These are phyloP conservation scores for Ulmus americana DNA, from an alignment of 331 rosid species.

Conservation along the genomic window DNA sequence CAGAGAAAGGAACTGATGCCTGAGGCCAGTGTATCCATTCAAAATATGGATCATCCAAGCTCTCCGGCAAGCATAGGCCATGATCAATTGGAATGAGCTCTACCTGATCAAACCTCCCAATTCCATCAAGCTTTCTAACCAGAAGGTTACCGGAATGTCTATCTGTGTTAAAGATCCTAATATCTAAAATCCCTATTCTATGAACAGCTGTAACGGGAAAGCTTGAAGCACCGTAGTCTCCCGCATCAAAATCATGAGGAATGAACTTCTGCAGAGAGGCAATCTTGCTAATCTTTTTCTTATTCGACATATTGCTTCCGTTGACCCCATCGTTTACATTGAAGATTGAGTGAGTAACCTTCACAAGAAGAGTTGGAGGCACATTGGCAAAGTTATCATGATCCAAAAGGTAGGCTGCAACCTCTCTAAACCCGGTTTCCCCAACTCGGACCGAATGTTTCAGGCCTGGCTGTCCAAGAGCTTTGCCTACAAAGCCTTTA, in stretches of 20 bases:
- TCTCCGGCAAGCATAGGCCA: constrained; percentile 90
- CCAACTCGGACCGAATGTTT: constrained; percentile 89
- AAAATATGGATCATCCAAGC: constrained; percentile 86
- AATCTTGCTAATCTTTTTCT: constrained; percentile 74
- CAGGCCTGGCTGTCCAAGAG: constrained; percentile 90
- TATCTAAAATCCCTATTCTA: constrained; percentile 82
- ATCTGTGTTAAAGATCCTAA: constrained; percentile 93
- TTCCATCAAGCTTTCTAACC: constrained; percentile 68
- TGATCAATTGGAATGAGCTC: constrained; percentile 95
- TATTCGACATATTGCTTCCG: constrained; percentile 50
- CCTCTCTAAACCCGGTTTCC: constrained; percentile 90
- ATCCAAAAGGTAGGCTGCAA: constrained; percentile 87
- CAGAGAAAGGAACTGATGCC: constrained; percentile 86
- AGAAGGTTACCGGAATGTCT: constrained; percentile 92
- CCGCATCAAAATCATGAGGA: constrained; percentile 90
- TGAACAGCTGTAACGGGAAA: constrained; percentile 83
- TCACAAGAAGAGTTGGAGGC: constrained; percentile 85
- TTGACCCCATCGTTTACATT: constrained; percentile 80
- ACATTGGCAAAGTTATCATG: constrained; percentile 74
- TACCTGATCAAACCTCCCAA: constrained; percentile 72
- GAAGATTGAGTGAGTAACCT: constrained; percentile 88
- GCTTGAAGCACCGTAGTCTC: constrained; percentile 90
- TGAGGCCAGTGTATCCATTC: constrained; percentile 99
- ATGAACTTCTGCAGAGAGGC: constrained; percentile 86
- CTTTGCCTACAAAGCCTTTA: constrained; percentile 85